Base-by-base conservation (phyloP, 1,139 yeast species). In the Yamadazyma taylorii region DNA sequence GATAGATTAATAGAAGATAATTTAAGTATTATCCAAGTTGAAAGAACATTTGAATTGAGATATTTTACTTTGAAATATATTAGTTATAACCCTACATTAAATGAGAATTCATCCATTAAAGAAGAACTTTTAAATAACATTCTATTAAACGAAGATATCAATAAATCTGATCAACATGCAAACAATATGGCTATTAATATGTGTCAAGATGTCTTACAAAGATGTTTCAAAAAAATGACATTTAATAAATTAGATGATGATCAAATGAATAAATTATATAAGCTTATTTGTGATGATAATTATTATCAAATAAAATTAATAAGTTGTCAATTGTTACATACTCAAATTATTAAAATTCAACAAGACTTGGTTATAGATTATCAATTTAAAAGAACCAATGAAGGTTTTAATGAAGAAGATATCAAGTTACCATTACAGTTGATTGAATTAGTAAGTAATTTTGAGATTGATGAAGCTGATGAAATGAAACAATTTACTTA, bases 331-430 rank as follows among this genome's bases (percentile, higher is more conserved):
- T 46, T 75, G 8, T 58, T 79, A 34, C 58, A 58, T 24, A 53
- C 52, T 23, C 42, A 68, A 16, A 65, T 78, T 6, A 35, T 54
- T 10, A 51, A 51, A 6, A 61, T 51, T 28, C 84, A 83, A 50
- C 79, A 79, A 50, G 79, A 77, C 19, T 60, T 74, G 32, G 83
- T 81, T 3, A 70, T 84, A 33, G 87, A 84, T 37, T 76, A 71
- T 49, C 84, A 81, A 40, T 63, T 84, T 39, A 57, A 58, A 37
- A 75, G 57, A 53, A 56, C 56, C 37, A 56, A 48, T 5, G 52
- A 59, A 31, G 52, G 58, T 32, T 45, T 42, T 9, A 51, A 48
- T 3, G 42, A 41, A 11, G 34, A 37, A 5, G 50, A 43, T 13
- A 60, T 70, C 3, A 53, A 56, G 25, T 57, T 78, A 21, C 78